Evolutionary conservation across 257 asterid species (phyloP), one percentile per base, ranked within the genome.

Genomic region (Scutellaria minor): DNA sequence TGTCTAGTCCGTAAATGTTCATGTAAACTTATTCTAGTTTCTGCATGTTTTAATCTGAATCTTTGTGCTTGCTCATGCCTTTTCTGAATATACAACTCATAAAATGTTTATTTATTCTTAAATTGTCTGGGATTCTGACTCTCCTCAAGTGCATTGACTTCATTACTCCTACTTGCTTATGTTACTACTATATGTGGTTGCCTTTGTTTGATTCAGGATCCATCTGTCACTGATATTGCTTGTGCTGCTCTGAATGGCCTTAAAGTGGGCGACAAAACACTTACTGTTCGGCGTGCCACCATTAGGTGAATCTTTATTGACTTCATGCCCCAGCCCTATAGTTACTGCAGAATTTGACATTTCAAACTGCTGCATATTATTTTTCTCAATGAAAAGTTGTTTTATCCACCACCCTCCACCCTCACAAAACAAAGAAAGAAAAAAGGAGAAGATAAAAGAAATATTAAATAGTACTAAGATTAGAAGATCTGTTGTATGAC

Each of bases 221-320:
- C 87, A 57, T 79, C 89, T 45, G 84, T 83, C 70, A 85, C 90
- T 5, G 90, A 85, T 79, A 76, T 85, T 66, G 90, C 90, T 12
- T 85, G 90, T 79, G 90, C 90, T 68, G 83, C 90, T 77, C 79
- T 85, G 53, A 85, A 85, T 79, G 90, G 90, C 59, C 58, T 85
- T 45, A 85, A 85, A 81, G 86, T 85, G 59, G 87, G 90, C 45
- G 90, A 85, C 58, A 85, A 85, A 70, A 85, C 90, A 6, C 87
- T 85, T 66, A 85, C 90, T 37, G 90, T 85, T 56, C 73, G 90
- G 37, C 87, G 90, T 12, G 87, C 90, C 54, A 76, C 87, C 64
- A 68, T 81, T 57, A 86, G 90, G 90, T 86, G 64, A 35, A 66
- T 72, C 35, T 78, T 77, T 53, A 50, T 67, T 41, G 63, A 60